phyloP scores from a whole-genome alignment of 192 early-diverging fungal species.

The Coemansia sp. region DNA sequence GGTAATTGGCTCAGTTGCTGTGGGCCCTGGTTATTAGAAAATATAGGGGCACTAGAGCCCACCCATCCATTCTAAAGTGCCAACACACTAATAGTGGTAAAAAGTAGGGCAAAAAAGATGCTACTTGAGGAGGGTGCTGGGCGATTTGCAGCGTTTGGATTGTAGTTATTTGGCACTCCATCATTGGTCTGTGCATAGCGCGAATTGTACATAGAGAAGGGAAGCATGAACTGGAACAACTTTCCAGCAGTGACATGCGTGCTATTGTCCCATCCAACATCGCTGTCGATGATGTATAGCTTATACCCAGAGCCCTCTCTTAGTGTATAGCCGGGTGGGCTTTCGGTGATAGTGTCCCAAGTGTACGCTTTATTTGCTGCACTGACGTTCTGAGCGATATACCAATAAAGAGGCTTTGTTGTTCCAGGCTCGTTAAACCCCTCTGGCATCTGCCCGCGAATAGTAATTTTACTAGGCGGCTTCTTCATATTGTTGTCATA shows the following conservation, averaged over 20 bases:
- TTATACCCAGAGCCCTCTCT: conserved; percentile 49
- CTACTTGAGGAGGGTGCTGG: conserved; percentile 10
- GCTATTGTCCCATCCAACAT: conserved; percentile 55
- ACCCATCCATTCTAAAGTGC: neutral
- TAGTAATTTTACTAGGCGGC: conserved; percentile 39
- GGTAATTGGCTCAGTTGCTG: no score
- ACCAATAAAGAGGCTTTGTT: conserved; percentile 53
- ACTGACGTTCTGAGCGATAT: conserved; percentile 50
- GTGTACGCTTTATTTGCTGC: conserved; percentile 35
- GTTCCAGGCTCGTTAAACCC: conserved; percentile 47
- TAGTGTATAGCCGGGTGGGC: conserved; percentile 52
- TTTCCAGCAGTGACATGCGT: conserved; percentile 44
- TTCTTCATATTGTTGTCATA: conserved; percentile 55
- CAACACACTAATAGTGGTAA: neutral
- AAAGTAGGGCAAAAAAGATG: neutral
- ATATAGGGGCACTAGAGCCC: no score
- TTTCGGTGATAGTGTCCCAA: conserved; percentile 52
- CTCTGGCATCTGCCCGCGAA: conserved; percentile 49
- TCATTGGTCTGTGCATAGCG: conserved; percentile 53
- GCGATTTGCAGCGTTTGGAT: conserved; percentile 42
- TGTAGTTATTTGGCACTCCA: conserved; percentile 51
- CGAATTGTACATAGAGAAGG: conserved; percentile 57
- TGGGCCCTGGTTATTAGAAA: no score
- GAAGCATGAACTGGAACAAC: conserved; percentile 55
- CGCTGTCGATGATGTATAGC: conserved; percentile 50